phyloP scores from a whole-genome alignment of 805 yeast species.

The Millerago galiae region DNA sequence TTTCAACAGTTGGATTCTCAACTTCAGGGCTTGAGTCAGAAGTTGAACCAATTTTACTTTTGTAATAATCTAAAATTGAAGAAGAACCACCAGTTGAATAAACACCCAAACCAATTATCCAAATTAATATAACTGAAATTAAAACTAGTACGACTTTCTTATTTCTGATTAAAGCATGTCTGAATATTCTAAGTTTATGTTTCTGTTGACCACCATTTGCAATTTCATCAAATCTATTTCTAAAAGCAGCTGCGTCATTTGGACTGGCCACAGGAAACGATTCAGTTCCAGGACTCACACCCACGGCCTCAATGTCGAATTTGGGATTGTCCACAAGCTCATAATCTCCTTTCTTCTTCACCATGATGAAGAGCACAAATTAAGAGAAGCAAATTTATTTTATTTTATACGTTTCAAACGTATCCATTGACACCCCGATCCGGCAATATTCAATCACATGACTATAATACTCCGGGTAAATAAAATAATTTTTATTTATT shows the following conservation, averaged over 20 bases:
- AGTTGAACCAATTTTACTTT: slow-evolving; percentile 10
- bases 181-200: slow-evolving; percentile 3
- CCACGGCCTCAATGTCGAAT: slow-evolving; percentile 7
- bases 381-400: not conserved
- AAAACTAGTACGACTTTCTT: slow-evolving; percentile 13
- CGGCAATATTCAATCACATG: slow-evolving; percentile 9
- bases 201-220: not conserved
- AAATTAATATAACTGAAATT: slow-evolving; percentile 7
- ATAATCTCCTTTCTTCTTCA: slow-evolving; percentile 8
- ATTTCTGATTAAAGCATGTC: slow-evolving; percentile 4
- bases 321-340: slow-evolving; percentile 16
- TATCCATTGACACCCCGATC: slow-evolving; percentile 8
- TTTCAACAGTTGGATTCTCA: slow-evolving; percentile 2
- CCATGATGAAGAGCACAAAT: not conserved
- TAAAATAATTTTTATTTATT: not conserved
- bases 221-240: slow-evolving; percentile 15
- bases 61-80: slow-evolving; percentile 18
- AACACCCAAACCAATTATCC: slow-evolving; percentile 14
- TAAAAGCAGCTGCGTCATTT: slow-evolving; percentile 7
- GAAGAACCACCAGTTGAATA: slow-evolving; percentile 12
- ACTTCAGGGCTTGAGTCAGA: slow-evolving; percentile 6
- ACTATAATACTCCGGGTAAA: slow-evolving; percentile 2
- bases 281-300: not conserved
- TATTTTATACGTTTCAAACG: not conserved
- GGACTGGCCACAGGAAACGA: slow-evolving; percentile 2